phyloP scores from a whole-genome alignment of 2,329 filamentous ascomycete genomes.

The Phoma sp. region DNA sequence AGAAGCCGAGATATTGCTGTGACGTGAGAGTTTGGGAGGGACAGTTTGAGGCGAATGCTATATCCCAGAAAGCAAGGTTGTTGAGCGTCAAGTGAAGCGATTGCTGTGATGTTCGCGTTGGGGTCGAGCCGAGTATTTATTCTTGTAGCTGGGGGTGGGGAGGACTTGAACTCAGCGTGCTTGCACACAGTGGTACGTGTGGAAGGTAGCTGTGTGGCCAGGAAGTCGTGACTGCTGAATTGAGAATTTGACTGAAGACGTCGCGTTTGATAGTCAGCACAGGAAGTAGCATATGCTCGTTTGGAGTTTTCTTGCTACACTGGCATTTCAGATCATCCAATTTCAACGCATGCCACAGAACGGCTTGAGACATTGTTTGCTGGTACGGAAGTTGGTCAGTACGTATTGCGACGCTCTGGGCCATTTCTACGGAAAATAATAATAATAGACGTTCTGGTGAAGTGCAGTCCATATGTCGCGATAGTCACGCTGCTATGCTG shows the following conservation, averaged over 20 bases:
- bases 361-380: not conserved
- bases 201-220: not conserved
- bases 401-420: no score
- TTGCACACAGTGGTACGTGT: constrained; percentile 2
- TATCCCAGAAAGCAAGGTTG: not conserved
- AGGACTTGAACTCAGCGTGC: not conserved
- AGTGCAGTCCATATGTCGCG: not conserved
- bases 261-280: not conserved
- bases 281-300: constrained; percentile 1
- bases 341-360: no score
- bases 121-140: not conserved
- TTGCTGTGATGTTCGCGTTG: not conserved
- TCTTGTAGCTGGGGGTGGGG: not conserved
- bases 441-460: no score
- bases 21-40: not conserved
- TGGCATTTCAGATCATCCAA: no score
- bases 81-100: not conserved
- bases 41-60: not conserved
- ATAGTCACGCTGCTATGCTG: not conserved
- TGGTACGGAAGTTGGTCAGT: not conserved
- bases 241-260: not conserved
- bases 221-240: not conserved
- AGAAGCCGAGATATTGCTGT: not conserved
- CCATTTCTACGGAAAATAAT: no score
- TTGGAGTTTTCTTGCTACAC: not conserved